Conservation (phyloP, 345 rosid genomes). For the Rhodomyrtus tomentosa region DNA sequence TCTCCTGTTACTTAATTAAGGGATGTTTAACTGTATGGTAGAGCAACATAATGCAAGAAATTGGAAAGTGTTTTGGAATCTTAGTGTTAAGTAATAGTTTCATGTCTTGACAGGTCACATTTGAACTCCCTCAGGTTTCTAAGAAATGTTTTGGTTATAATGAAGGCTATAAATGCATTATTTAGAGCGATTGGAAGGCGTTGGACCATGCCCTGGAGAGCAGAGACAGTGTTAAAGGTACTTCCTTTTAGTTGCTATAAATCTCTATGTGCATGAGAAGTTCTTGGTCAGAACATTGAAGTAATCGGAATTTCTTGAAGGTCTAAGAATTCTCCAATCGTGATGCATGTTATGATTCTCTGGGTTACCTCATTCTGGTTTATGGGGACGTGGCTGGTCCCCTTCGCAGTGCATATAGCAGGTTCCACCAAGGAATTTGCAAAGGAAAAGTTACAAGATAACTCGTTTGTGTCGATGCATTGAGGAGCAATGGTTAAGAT, state of each 20-base stretch:
- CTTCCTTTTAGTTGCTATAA: neutral
- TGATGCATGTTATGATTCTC: constrained; percentile 79
- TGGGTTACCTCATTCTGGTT: constrained; percentile 98
- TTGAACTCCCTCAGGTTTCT: neutral
- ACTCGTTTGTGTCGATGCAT: too few relatives aligned
- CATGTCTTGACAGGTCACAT: neutral
- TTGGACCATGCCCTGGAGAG: constrained; percentile 97
- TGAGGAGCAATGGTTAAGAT: too few relatives aligned
- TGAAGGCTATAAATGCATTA: constrained; percentile 67
- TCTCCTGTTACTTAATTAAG: neutral
- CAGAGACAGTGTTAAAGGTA: constrained; percentile 89
- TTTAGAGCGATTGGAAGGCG: constrained; percentile 56
- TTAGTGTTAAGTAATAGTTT: neutral
- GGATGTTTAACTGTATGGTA: neutral
- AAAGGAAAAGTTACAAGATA: too few relatives aligned
- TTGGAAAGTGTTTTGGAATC: neutral
- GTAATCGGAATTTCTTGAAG: neutral
- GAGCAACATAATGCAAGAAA: neutral
- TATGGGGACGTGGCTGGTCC: constrained; percentile 93
- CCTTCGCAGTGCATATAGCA: constrained; percentile 73
- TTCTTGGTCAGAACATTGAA: neutral
- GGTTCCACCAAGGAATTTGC: constrained; percentile 86
- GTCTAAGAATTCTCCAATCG: neutral
- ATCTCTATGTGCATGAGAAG: neutral
- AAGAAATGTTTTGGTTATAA: constrained; percentile 1